Evolutionary conservation across 2,329 filamentous ascomycete genomes (phyloP), one percentile per base, ranked within the genome.

Genomic region (Exophiala dermatitidis): DNA sequence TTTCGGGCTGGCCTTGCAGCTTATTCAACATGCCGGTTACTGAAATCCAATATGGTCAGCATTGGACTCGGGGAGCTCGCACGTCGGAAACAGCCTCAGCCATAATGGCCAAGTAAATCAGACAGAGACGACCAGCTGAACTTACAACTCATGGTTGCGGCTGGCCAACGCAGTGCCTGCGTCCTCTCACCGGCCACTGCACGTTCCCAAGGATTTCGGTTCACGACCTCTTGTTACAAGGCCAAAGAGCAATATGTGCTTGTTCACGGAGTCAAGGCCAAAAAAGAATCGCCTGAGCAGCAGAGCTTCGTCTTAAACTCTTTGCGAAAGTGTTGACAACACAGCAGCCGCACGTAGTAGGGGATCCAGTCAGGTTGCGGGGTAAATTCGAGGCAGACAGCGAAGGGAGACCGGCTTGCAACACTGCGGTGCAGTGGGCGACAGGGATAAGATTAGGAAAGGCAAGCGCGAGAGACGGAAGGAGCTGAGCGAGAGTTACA

Each of bases 1-100:
- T 96, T 64, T 95, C 90, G 63, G 91, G 91, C 76, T 97, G 91
- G 72, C 90, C 90, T 67, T 94, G 88, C 67, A 96, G 86, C 81
- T 91, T 90, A 76, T 91, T 95, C 66, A 96, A 79, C 88, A 96
- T 95, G 68, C 80, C 86, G 64, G 85, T 77, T 75, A 95, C 90
- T 95, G 65, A 40, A 47, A 29, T 53, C 30, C 42, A 42, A 19
- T 41, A 19, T 28, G n/a, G 49, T 62, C 50, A 62, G 58, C 47
- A 38, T 9, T 42, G 10, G 10, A 29, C 8, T 37, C 7, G 45
- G 19, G 5, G n/a, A 47, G 33, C 3, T 34, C 26, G 4, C n/a
- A 29, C 9, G 1, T 19, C 19, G 19, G 19, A 19, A 7, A 33
- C 10, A 34, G 32, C 10, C n/a, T 2, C 1, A 7, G 29, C n/a